Evolutionary conservation across 306 rosid species (phyloP), one percentile per base, ranked within the genome.

Genomic region (Senna tora): DNA sequence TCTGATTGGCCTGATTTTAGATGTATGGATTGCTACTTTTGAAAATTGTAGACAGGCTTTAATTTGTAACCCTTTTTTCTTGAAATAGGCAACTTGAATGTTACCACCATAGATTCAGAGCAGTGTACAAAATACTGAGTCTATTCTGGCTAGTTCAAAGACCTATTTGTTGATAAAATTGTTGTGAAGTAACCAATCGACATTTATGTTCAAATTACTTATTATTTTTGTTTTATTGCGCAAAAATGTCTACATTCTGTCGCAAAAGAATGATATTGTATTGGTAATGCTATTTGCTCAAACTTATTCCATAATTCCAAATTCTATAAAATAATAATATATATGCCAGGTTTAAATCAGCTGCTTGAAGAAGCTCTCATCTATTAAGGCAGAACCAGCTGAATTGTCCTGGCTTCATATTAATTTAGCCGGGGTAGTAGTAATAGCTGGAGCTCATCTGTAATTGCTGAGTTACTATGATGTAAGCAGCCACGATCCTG

Each of bases 121-220:
- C 9, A 32, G 15, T 8, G 16, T 19, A 20, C 52, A 65, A 25
- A 43, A 45, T 49, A 32, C 12, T 43, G 52, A 63, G 25, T 63
- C 47, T 34, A 12, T 62, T 41, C 30, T 12, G 20, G 16, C 38
- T 60, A 41, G 64, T 76, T 69, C 32, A 20, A 22, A 72, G 34
- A 33, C 19, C n/a, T 69, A 70, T 59, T 42, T 70, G 50, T 60
- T 60, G 76, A 52, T 21, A 7, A 52, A 67, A 36, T 41, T 22
- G 36, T n/a, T 25, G 20, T 45, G 17, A 38, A 50, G 49, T 20
- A 12, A 76, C 36, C 0, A 28, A 14, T 41, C 21, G 19, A 22
- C 11, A 16, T 60, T 9, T 60, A 13, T 60, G n/a, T 21, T 34
- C 28, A 8, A 36, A 16, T 36, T 17, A 17, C 7, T 3, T 4